Evolutionary conservation across 2,329 filamentous ascomycete genomes (phyloP).

Genomic region (Pestalotiopsis sp.): DNA sequence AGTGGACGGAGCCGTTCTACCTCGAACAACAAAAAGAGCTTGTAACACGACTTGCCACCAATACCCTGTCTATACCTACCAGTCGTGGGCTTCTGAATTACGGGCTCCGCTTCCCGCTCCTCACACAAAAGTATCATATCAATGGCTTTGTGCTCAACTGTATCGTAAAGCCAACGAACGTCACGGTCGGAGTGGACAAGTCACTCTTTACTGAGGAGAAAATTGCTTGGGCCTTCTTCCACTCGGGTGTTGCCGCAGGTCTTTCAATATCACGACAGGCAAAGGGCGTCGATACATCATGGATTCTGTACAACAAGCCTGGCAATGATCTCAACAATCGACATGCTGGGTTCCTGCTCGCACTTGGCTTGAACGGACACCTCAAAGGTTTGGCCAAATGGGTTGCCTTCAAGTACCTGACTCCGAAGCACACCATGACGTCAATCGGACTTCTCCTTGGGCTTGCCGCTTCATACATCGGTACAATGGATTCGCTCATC

Average conservation of each 20-base stretch:
- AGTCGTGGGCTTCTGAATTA: conserved; percentile 89
- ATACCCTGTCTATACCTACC: conserved; percentile 86
- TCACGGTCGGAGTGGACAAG: conserved; percentile 92
- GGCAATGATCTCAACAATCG: conserved; percentile 84
- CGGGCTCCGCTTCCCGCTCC: conserved; percentile 80
- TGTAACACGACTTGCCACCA: conserved; percentile 81
- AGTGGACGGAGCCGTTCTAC: conserved; percentile 84
- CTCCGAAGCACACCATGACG: conserved; percentile 98
- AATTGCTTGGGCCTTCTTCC: conserved; percentile 98
- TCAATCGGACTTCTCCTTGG: conserved; percentile 94
- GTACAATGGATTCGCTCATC: conserved; percentile 96
- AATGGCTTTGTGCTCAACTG: conserved; percentile 91
- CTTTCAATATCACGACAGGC: conserved; percentile 87
- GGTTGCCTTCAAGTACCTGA: conserved; percentile 99
- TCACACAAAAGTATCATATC: conserved; percentile 91
- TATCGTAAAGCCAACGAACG: conserved; percentile 88
- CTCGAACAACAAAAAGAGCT: conserved; percentile 91
- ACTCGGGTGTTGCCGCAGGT: conserved; percentile 91
- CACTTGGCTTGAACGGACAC: conserved; percentile 91
- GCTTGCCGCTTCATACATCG: conserved; percentile 89
- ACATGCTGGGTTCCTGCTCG: conserved; percentile 93
- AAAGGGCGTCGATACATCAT: conserved; percentile 95
- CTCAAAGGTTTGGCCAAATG: conserved; percentile 94
- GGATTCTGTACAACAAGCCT: conserved; percentile 98
- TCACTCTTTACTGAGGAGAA: conserved; percentile 90